These are phyloP conservation scores for Grammothele lineata DNA, from an alignment of 768 basidiomycete species.

Conservation along the genomic window DNA sequence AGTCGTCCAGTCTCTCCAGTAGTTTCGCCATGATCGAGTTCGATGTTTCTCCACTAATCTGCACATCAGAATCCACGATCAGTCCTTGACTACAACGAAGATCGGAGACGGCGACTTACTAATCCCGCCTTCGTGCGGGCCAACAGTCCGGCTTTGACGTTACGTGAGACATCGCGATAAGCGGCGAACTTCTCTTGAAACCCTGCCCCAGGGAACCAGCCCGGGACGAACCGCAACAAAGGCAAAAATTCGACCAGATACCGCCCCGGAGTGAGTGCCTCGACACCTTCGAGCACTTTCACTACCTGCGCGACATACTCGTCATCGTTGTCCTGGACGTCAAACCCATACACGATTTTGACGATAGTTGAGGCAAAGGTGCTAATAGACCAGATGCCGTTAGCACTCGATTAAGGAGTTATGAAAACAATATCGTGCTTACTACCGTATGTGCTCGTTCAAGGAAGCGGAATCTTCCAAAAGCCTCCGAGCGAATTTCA, in stretches of 20 bases:
- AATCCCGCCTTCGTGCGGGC: no score
- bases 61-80: no score
- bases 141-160: background rate
- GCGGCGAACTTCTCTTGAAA: background rate
- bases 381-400: conserved; percentile 7
- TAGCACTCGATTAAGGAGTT: no score
- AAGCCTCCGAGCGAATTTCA: conserved; percentile 3
- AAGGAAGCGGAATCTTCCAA: conserved; percentile 6
- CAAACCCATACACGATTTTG: conserved; percentile 16
- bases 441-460: conserved; percentile 14
- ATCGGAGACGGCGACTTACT: background rate
- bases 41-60: no score
- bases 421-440: no score
- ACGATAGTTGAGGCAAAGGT: conserved; percentile 13
- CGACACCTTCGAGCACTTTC: conserved; percentile 1
- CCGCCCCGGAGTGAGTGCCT: background rate
- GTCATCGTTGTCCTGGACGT: conserved; percentile 13
- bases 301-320: conserved; percentile 12
- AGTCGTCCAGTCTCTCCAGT: no score
- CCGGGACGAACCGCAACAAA: background rate
- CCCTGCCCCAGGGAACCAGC: conserved; percentile 1
- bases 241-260: conserved; percentile 4
- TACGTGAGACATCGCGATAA: background rate
- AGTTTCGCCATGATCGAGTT: no score
- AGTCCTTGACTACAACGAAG: background rate